These are phyloP conservation scores for Dichotomocladium elegans DNA, from an alignment of 371 early-diverging fungal genomes.

Conservation along the genomic window DNA sequence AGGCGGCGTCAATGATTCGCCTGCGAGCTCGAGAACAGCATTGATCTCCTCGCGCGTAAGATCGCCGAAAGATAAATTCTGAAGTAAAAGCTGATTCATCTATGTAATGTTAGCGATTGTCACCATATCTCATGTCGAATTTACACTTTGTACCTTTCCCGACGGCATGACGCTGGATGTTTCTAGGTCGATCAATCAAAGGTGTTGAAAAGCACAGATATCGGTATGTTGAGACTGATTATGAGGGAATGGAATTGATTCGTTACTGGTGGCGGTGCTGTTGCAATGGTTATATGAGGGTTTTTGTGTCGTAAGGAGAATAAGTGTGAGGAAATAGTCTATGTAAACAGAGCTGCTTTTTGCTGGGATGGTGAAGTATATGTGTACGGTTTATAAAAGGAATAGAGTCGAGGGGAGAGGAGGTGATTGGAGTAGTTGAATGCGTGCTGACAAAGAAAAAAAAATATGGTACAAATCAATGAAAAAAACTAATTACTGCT, in stretches of 20 bases:
- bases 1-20: conserved; percentile 36
- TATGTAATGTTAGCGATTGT: background rate
- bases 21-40: conserved; percentile 45
- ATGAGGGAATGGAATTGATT: background rate
- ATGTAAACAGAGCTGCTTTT: background rate
- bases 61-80: conserved; percentile 48
- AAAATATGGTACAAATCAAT: conserved; percentile 1
- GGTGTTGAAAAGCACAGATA: background rate
- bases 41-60: conserved; percentile 60
- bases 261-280: background rate
- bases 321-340: background rate
- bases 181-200: background rate
- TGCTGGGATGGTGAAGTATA: background rate
- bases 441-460: conserved; percentile 6
- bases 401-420: too few relatives aligned
- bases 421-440: too few relatives aligned
- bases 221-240: background rate
- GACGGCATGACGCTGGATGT: conserved; percentile 9
- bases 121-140: background rate
- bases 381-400: too few relatives aligned
- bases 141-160: conserved; percentile 5
- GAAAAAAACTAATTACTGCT: background rate
- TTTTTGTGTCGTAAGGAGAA: background rate
- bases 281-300: background rate
- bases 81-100: background rate